phyloP scores from a whole-genome alignment of 768 basidiomycete species.

The Porphyrellus cyaneotinctus region DNA sequence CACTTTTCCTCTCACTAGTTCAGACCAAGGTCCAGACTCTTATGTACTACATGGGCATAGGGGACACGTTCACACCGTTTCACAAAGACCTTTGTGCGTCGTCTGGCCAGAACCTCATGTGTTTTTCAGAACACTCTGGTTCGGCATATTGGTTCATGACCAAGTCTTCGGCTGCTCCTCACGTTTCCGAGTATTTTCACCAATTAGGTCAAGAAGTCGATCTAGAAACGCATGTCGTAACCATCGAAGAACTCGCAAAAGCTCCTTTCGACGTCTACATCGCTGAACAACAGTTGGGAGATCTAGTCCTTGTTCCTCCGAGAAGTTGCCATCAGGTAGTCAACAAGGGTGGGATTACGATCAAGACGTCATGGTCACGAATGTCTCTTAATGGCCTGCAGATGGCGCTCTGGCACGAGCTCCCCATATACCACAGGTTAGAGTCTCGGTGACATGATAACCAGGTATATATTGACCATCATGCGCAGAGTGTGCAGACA shows the following conservation, averaged over 20 bases:
- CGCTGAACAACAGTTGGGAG: slow-evolving; percentile 69
- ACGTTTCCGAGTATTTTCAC: slow-evolving; percentile 57
- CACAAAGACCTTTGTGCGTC: slow-evolving; percentile 86
- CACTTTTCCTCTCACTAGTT: slow-evolving; percentile 4
- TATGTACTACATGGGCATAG: slow-evolving; percentile 82
- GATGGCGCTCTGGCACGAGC: slow-evolving; percentile 63
- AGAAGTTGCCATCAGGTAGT: slow-evolving; percentile 82
- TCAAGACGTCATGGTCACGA: slow-evolving; percentile 84
- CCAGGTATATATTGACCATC: not conserved
- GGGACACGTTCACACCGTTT: slow-evolving; percentile 79
- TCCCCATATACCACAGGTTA: slow-evolving; percentile 78
- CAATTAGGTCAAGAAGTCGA: slow-evolving; percentile 48
- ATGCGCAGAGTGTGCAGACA: slow-evolving; percentile 65
- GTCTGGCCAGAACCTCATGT: slow-evolving; percentile 85
- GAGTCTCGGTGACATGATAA: not conserved
- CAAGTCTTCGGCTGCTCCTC: slow-evolving; percentile 49
- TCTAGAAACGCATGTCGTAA: slow-evolving; percentile 65
- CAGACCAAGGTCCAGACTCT: slow-evolving; percentile 68
- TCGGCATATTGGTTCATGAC: slow-evolving; percentile 91
- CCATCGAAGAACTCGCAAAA: slow-evolving; percentile 55
- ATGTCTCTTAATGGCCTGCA: slow-evolving; percentile 66
- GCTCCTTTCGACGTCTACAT: slow-evolving; percentile 72
- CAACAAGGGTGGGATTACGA: slow-evolving; percentile 73
- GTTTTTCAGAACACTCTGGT: slow-evolving; percentile 66
- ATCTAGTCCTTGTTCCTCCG: slow-evolving; percentile 77